Conservation (phyloP, 306 rosid genomes). For the Pterocarpus santalinus region DNA sequence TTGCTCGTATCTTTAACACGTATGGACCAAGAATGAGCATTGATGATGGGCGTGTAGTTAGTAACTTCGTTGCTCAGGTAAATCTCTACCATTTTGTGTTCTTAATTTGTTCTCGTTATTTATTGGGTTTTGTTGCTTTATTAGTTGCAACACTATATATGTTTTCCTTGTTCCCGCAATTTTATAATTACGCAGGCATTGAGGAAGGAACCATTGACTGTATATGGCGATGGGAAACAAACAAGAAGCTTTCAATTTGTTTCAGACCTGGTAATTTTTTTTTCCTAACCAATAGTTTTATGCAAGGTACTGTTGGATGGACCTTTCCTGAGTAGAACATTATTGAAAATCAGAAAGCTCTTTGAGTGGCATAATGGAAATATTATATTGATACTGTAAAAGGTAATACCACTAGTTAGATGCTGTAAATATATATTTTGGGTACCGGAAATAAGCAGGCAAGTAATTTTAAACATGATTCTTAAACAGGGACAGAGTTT, state of each 20-base stretch:
- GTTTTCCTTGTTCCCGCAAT: not conserved
- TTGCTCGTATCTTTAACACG: constrained; percentile 92
- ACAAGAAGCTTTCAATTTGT: constrained; percentile 97
- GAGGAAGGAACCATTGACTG: constrained; percentile 95
- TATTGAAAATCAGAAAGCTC: not conserved
- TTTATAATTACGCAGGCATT: constrained; percentile 64
- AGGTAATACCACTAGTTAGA: not conserved
- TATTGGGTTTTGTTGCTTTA: not conserved
- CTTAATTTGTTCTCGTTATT: not conserved
- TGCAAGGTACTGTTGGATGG: not conserved
- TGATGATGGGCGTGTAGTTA: constrained; percentile 92
- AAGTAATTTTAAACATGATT: not conserved
- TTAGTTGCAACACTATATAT: not conserved
- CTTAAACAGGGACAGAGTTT: not conserved
- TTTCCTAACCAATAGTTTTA: not conserved
- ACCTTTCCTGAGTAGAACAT: not conserved
- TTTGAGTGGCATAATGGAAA: not conserved
- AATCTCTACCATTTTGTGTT: not conserved
- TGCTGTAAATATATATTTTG: not conserved
- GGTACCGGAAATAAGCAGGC: no score
- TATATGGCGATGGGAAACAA: constrained; percentile 95
- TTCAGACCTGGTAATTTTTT: constrained; percentile 79
- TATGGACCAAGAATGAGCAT: constrained; percentile 95
- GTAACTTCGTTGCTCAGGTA: constrained; percentile 97
- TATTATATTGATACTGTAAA: not conserved